phyloP scores from a whole-genome alignment of 768 basidiomycete genomes.

The Lanmaoa pseudosensibilis region DNA sequence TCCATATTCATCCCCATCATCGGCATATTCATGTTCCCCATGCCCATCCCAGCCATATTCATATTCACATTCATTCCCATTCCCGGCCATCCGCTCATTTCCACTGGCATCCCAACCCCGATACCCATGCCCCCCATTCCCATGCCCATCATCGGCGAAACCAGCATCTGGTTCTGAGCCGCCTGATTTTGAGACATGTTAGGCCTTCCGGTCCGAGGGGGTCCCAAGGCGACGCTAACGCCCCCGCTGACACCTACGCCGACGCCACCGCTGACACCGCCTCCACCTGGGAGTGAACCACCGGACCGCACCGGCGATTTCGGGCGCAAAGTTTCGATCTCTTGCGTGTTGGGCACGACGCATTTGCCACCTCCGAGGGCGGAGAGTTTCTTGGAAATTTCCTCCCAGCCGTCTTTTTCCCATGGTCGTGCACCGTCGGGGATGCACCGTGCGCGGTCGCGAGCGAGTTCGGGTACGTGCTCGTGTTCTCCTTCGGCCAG shows the following conservation, averaged over 20 bases:
- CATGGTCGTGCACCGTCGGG: slow-evolving; percentile 42
- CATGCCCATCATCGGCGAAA: slow-evolving; percentile 45
- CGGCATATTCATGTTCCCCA: slow-evolving; percentile 39
- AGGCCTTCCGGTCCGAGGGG: slow-evolving; percentile 16
- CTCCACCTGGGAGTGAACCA: slow-evolving; percentile 28
- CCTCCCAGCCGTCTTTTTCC: slow-evolving; percentile 67
- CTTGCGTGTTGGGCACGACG: slow-evolving; percentile 71
- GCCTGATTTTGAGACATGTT: slow-evolving; percentile 17
- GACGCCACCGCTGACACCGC: slow-evolving; percentile 25
- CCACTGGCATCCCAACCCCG: slow-evolving; percentile 36
- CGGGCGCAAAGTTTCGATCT: slow-evolving; percentile 82
- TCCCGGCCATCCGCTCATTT: slow-evolving; percentile 34
- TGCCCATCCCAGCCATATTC: slow-evolving; percentile 40
- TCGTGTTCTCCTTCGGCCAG: slow-evolving; percentile 64
- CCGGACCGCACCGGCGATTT: slow-evolving; percentile 72
- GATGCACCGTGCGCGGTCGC: slow-evolving; percentile 31
- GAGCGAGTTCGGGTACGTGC: slow-evolving; percentile 40
- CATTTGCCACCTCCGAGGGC: slow-evolving; percentile 47
- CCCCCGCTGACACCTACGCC: slow-evolving; percentile 25
- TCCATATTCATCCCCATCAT: slow-evolving; percentile 45
- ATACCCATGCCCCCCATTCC: slow-evolving; percentile 44
- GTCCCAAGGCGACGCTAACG: slow-evolving; percentile 17
- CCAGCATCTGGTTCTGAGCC: slow-evolving; percentile 31
- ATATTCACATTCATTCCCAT: slow-evolving; percentile 42
- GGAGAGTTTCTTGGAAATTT: slow-evolving; percentile 52